Percentiles rank a stretch among this genome's conserved stretches.
Evolutionary conservation across 768 basidiomycete genomes (phyloP).

Genomic region (Boletus reticuloceps): DNA sequence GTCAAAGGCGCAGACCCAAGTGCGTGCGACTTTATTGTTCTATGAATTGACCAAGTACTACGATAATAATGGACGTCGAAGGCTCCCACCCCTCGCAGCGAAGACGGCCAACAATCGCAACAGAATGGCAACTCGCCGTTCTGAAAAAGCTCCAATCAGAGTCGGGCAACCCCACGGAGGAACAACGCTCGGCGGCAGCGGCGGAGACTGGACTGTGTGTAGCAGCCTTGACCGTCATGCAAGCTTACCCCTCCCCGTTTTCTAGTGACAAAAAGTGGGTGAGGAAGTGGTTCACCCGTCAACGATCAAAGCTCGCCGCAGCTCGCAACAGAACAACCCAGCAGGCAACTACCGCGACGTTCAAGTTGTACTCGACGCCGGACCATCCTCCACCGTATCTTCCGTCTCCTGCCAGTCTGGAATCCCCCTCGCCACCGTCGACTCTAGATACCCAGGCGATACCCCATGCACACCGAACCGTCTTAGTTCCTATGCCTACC

Average conservation of each 20-base stretch:
- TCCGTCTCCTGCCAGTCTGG: neutral
- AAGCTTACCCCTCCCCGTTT: conserved; percentile 1
- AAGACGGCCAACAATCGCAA: conserved; percentile 17
- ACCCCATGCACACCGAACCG: neutral
- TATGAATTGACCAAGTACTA: neutral
- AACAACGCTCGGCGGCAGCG: conserved; percentile 19
- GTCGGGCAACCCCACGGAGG: conserved; percentile 22
- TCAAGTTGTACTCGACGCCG: conserved; percentile 13
- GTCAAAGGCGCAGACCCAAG: neutral
- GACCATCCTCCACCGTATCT: neutral
- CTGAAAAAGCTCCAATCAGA: conserved; percentile 25
- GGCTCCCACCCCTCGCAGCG: neutral
- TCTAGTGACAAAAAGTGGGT: conserved; percentile 29
- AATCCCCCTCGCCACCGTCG: neutral
- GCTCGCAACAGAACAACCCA: conserved; percentile 10
- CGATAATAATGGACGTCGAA: neutral
- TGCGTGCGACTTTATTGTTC: conserved; percentile 16
- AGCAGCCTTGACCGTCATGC: neutral
- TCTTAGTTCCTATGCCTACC: neutral
- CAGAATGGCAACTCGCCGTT: conserved; percentile 29
- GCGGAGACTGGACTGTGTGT: conserved; percentile 33
- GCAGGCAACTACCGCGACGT: conserved; percentile 1
- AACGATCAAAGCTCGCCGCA: conserved; percentile 19
- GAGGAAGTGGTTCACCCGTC: conserved; percentile 30
- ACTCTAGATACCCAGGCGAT: neutral